phyloP scores from a whole-genome alignment of 1,139 yeast genomes.

The Scheffersomyces segobiensis region DNA sequence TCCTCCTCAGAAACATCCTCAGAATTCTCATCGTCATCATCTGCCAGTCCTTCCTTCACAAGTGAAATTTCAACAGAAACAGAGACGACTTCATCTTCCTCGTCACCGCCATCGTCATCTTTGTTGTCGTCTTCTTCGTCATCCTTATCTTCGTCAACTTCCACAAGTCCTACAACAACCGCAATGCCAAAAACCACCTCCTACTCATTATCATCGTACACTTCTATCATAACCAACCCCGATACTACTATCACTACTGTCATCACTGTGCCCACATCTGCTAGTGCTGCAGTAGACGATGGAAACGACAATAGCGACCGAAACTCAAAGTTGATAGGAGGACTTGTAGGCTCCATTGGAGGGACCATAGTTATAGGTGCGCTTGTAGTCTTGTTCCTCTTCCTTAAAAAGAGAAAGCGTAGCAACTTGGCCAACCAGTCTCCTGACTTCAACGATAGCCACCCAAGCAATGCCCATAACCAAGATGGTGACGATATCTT shows the following conservation, averaged over 20 bases:
- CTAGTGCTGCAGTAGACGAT: constrained; percentile 8
- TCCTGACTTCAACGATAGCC: constrained; percentile 43
- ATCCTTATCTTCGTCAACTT: background rate
- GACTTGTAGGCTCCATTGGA: constrained; percentile 50
- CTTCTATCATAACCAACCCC: constrained; percentile 24
- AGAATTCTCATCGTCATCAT: background rate
- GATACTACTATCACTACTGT: constrained; percentile 47
- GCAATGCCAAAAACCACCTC: background rate
- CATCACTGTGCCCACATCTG: constrained; percentile 39
- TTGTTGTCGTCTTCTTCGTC: constrained; percentile 1
- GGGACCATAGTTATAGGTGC: constrained; percentile 45
- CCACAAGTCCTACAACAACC: constrained; percentile 1
- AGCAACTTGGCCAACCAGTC: constrained; percentile 40
- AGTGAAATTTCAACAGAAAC: background rate
- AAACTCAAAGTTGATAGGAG: constrained; percentile 46
- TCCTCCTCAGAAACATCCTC: background rate
- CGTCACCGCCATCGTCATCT: constrained; percentile 1
- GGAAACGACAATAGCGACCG: constrained; percentile 20
- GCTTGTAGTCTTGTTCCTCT: constrained; percentile 37
- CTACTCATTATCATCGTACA: constrained; percentile 15
- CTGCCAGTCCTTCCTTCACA: background rate
- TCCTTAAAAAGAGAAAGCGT: constrained; percentile 33
- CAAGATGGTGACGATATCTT: background rate
- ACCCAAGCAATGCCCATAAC: constrained; percentile 6
- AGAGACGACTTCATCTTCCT: background rate